Conservation (phyloP, 2,329 filamentous ascomycete species). For the Cordyceps cicadae region DNA sequence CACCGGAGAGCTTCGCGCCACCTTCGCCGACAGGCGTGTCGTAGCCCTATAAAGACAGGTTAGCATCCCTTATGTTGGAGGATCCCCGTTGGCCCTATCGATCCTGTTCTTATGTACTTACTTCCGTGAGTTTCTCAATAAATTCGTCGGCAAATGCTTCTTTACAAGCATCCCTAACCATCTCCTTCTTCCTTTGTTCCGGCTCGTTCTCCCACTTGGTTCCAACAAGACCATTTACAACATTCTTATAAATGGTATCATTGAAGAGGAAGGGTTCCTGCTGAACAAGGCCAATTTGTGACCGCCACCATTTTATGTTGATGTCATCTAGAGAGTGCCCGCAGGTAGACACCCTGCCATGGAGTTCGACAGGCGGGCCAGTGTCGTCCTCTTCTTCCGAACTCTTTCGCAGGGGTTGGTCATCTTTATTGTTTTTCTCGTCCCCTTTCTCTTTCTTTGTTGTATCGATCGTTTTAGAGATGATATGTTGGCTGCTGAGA, state of each 20-base stretch:
- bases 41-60: slow-evolving; percentile 41
- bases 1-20: slow-evolving; percentile 72
- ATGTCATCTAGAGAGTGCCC: slow-evolving; percentile 48
- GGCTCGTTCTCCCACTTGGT: slow-evolving; percentile 42
- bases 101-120: slow-evolving; percentile 18
- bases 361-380: slow-evolving; percentile 37
- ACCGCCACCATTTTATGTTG: slow-evolving; percentile 55
- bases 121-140: slow-evolving; percentile 53
- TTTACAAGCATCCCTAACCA: slow-evolving; percentile 56
- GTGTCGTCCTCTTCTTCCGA: slow-evolving; percentile 23
- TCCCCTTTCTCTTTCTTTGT: slow-evolving; percentile 26
- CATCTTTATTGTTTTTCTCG: slow-evolving; percentile 15
- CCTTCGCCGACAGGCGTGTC: slow-evolving; percentile 67
- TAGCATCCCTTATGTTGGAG: slow-evolving; percentile 10
- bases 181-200: slow-evolving; percentile 46
- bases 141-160: slow-evolving; percentile 65
- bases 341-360: slow-evolving; percentile 41
- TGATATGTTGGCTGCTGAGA: slow-evolving; percentile 43
- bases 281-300: slow-evolving; percentile 56
- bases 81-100: neutral
- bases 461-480: slow-evolving; percentile 31
- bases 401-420: slow-evolving; percentile 5
- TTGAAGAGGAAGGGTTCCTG: slow-evolving; percentile 64
- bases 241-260: slow-evolving; percentile 55
- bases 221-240: slow-evolving; percentile 49